Base-by-base conservation (phyloP, 2,329 filamentous ascomycete species). In the Exophiala sp. region DNA sequence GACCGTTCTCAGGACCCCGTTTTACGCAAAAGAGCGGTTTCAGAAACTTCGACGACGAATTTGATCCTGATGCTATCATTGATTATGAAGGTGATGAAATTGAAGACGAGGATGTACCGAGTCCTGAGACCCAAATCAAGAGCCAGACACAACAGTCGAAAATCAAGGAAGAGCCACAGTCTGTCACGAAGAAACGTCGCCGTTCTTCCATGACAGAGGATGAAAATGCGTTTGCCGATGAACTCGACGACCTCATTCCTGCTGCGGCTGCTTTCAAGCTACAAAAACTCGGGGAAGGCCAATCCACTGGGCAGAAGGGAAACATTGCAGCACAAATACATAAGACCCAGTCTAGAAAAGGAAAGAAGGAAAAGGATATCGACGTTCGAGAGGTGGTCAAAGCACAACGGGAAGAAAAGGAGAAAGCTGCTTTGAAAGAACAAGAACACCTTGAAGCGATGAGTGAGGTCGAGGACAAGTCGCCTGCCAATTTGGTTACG, bases 231-330 rank as follows among this genome's bases (percentile, higher is more conserved):
- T 65, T 71, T 33, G 69, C 71, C 34, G 72, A 82, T 50, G 81
- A 87, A 41, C 71, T 87, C 7, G 82, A 92, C 68, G 84, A 90
- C 11, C 80, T 96, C 51, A 84, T 91, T 1, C 88, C 91, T 0
- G 89, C 86, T 1, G 85, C 88, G 3, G 84, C 87, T 24, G 84
- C 84, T 4, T 82, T 91, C 66, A 97, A 95, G 68, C 83, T 85
- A n/a, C 85, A 87, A 18, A 84, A 86, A 21, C 76, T 89, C 16
- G 85, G 48, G 12, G 49, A 61, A 82, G 57, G 78, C 78, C 47
- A 78, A 80, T 41, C 72, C 78, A 59, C 73, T 29, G 46, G 49
- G 35, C 44, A 50, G 39, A 32, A 14, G 14, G 34, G 57, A 63
- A 41, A 41, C 54, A 21, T 50, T 43, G 44, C 42, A 47, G 50